Evolutionary conservation across 1,284 basidiomycete genomes (phyloP).

Genomic region (Cryptococcus floricola): DNA sequence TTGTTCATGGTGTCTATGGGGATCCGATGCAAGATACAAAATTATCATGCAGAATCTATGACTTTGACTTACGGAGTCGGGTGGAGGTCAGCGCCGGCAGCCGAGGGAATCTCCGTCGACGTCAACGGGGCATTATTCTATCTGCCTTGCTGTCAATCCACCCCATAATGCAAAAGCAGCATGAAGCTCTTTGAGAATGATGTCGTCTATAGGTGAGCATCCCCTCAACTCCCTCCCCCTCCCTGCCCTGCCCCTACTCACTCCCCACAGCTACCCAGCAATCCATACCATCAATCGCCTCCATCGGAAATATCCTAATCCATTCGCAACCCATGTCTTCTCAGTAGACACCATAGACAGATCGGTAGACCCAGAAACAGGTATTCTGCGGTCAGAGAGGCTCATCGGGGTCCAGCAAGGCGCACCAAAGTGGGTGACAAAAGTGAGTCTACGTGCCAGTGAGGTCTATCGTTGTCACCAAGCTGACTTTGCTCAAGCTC

Average conservation of each 20-base stretch:
- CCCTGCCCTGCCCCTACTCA: conserved; percentile 1
- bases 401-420: conserved; percentile 48
- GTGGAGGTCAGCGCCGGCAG: background rate
- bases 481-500: conserved; percentile 22
- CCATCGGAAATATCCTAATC: conserved; percentile 95
- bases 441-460: conserved; percentile 27
- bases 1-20: conserved; percentile 18
- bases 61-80: background rate
- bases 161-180: conserved; percentile 1
- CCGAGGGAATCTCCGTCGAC: background rate
- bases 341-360: conserved; percentile 85
- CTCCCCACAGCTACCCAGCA: conserved; percentile 65
- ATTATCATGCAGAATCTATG: background rate
- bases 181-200: conserved; percentile 33
- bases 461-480: background rate
- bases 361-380: conserved; percentile 73
- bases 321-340: conserved; percentile 84
- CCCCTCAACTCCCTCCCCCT: background rate
- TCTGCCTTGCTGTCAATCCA: background rate
- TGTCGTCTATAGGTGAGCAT: conserved; percentile 28
- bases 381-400: conserved; percentile 70
- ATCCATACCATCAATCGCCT: conserved; percentile 81
- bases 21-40: background rate
- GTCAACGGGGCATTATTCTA: background rate
- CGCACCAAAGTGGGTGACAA: conserved; percentile 50